phyloP scores from a whole-genome alignment of 495 filamentous ascomycete genomes.

The Gamarada debralockiae region DNA sequence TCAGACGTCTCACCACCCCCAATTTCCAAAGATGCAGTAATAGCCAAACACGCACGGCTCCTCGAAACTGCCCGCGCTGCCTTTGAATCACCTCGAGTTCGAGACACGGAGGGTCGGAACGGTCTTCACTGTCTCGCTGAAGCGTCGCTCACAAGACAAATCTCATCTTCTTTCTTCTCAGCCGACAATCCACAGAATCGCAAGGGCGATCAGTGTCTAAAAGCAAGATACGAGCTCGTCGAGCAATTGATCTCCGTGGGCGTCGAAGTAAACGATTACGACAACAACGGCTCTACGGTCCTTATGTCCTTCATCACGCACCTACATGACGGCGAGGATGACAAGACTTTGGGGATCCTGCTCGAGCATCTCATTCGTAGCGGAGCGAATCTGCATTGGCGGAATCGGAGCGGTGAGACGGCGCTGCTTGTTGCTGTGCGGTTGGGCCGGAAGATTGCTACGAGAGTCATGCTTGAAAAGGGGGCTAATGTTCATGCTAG shows the following conservation, averaged over 20 bases:
- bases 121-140: conserved; percentile 47
- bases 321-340: conserved; percentile 33
- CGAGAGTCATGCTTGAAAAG: conserved; percentile 36
- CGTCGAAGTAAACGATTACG: conserved; percentile 41
- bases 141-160: conserved; percentile 25
- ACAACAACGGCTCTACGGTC: conserved; percentile 35
- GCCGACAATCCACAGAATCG: conserved; percentile 22
- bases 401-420: conserved; percentile 43
- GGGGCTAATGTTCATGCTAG: conserved; percentile 38
- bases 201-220: conserved; percentile 17
- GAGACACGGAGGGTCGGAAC: conserved; percentile 42
- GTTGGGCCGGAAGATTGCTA: conserved; percentile 38
- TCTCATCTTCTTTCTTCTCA: neutral
- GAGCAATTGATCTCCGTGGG: conserved; percentile 29
- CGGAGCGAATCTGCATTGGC: conserved; percentile 33
- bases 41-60: conserved; percentile 28
- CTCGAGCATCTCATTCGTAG: conserved; percentile 21
- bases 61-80: conserved; percentile 32
- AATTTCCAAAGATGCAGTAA: neutral
- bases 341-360: conserved; percentile 27
- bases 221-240: conserved; percentile 29
- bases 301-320: conserved; percentile 43
- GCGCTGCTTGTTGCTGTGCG: conserved; percentile 40
- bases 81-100: conserved; percentile 25
- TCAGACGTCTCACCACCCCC: no score